Evolutionary conservation across 306 rosid species (phyloP).

Genomic region (Citrullus mucosospermus): DNA sequence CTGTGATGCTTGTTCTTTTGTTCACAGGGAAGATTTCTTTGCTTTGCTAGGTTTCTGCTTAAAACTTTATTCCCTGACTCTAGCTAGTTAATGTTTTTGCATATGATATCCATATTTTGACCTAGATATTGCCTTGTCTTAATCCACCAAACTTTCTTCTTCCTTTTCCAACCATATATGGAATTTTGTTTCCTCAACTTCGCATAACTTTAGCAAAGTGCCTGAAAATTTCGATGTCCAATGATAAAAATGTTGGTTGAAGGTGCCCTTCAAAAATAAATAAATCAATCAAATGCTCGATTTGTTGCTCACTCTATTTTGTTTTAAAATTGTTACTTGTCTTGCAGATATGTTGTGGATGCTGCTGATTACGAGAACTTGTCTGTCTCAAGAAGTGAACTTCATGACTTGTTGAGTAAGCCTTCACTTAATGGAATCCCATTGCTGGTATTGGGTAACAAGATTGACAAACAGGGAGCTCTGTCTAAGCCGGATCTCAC

Average conservation of each 20-base stretch:
- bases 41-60: neutral
- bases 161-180: neutral
- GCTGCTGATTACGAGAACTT: slow-evolving; percentile 48
- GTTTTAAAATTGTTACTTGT: neutral
- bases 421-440: slow-evolving; percentile 47
- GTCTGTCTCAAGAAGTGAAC: slow-evolving; percentile 40
- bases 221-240: neutral
- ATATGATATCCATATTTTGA: neutral
- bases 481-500: slow-evolving; percentile 35
- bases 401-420: slow-evolving; percentile 54
- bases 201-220: neutral
- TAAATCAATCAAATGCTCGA: neutral
- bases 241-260: neutral
- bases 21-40: neutral
- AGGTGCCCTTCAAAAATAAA: neutral
- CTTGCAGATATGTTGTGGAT: slow-evolving; percentile 55
- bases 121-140: neutral
- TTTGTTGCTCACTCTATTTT: neutral
- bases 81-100: neutral
- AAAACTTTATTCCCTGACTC: neutral
- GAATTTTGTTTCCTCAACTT: neutral
- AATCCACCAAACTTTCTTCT: neutral
- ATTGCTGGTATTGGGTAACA: slow-evolving; percentile 45
- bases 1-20: neutral
- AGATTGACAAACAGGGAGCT: slow-evolving; percentile 50